A percentile compares a stretch with the other conserved stretches of the same genome.
These are phyloP conservation scores for Nannochloropsis oceanica DNA, from an alignment of 108 stramenopile genomes.

Conservation along the genomic window DNA sequence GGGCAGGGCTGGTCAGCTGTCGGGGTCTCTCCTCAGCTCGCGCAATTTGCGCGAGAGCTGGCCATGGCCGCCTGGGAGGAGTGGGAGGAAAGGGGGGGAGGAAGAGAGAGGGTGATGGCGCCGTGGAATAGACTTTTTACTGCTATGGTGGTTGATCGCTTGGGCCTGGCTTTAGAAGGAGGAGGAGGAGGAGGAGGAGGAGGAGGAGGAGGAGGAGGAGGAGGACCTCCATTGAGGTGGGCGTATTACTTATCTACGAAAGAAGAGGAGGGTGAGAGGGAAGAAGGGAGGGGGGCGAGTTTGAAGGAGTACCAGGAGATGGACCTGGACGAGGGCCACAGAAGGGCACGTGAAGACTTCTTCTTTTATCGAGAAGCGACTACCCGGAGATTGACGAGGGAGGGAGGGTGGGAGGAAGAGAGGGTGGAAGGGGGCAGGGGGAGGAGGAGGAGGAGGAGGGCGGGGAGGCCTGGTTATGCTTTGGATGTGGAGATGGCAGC, in stretches of 20 bases:
- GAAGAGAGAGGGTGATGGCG: not conserved
- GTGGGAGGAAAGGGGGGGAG: not conserved
- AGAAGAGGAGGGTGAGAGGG: not conserved
- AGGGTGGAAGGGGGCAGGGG: not conserved
- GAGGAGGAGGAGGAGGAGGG: not conserved
- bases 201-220: not conserved
- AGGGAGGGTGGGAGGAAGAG: not conserved
- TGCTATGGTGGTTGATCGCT: not conserved
- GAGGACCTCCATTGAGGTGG: not conserved
- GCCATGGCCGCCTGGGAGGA: not conserved
- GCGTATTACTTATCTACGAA: not conserved
- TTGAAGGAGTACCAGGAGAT: not conserved
- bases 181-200: not conserved
- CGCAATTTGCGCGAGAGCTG: not conserved
- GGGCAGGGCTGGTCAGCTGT: not conserved
- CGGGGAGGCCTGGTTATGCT: not conserved
- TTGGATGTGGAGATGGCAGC: not conserved
- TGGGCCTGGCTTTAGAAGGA: not conserved
- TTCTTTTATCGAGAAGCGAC: not conserved
- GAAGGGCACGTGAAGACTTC: not conserved
- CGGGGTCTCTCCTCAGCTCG: not conserved
- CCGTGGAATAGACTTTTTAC: not conserved
- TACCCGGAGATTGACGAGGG: not conserved
- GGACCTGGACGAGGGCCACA: not conserved
- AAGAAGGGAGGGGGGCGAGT: not conserved